Base-by-base conservation (phyloP, 2,329 filamentous ascomycete genomes). In the Penicillium sp. region DNA sequence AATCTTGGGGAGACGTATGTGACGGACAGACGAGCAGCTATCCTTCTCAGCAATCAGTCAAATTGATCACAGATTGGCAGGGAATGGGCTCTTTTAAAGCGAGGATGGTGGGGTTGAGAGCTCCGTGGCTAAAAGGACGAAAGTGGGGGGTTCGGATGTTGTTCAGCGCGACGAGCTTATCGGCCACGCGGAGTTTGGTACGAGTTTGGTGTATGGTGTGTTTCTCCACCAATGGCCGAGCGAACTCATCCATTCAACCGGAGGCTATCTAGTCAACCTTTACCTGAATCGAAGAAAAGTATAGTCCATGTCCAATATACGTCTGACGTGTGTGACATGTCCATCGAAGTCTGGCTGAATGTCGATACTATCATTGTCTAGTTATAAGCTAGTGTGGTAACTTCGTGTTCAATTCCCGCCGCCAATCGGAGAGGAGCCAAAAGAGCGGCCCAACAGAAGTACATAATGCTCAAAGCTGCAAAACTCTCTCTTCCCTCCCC, bases 151-250 rank as follows among this genome's bases (percentile, higher is more conserved):
- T n/a, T 22, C 13, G n/a, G 22, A 38, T 49, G 40, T 43, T 43
- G 40, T 19, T 51, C 25, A 13, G 3, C 13, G 52, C 52, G 37
- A 42, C 40, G 38, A 54, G 52, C 52, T 54, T 54, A 54, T 43
- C 52, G 37, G 37, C 52, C 25, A 54, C 52, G 28, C 25, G 51
- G 22, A 22, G 19, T 22, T 52, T 6, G 49, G 6, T 22, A 22
- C 19, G 19, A 22, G 19, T 22, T 26, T 13, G 30, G 19, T 40
- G 37, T 16, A 14, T 40, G 14, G 14, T 14, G 22, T 42, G 52
- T 54, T 54, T 54, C 52, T 54, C 52, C 52, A 54, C 52, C 52
- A 54, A 54, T 54, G 26, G 26, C 40, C n/a, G n/a, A 19, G n/a
- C 35, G 26, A 13, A 30, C 28, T 40, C 26, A 22, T 51, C 30